Evolutionary conservation across 2,329 filamentous ascomycete species (phyloP), one percentile per base, ranked within the genome.

Genomic region (Tothia fuscella): DNA sequence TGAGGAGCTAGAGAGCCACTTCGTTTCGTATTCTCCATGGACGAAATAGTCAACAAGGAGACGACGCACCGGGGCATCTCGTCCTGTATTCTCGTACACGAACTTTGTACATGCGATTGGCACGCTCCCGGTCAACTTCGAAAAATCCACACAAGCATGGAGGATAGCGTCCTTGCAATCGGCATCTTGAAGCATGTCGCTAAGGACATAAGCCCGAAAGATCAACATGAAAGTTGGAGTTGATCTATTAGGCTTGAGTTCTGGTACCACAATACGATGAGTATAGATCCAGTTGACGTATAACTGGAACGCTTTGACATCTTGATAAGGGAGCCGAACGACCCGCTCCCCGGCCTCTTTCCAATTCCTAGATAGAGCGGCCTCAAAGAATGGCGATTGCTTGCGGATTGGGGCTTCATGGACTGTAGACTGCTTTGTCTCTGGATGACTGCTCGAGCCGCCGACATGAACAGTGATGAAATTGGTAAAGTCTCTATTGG

Each of bases 171-270:
- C 38, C 26, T 45, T 25, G 39, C 46, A 47, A 26, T 30, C 32
- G 2, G 14, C 14, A 14, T 48, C 48, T 38, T 47, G 44, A 13
- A 47, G 34, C n/a, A 25, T 34, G 3, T 46, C 44, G 21, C 41
- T 46, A 9, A 46, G 34, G 20, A 37, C 14, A 25, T 37, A 43
- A 24, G 32, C 5, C 4, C 22, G n/a, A 38, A 12, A 17, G 6
- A 37, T 19, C 5, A 34, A 3, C 9, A 17, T 34, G 32, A 17
- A 3, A 3, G 9, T 12, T 3, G 9, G 6, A 20, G 3, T 4
- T 30, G 12, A 14, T 14, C 12, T n/a, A 17, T 14, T 26, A 25
- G 9, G 21, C n/a, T 29, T 16, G 6, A n/a, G 4, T 7, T 5
- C 12, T n/a, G 28, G 16, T 3, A 32, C 19, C 4, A 24, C 4